Conservation (phyloP, 805 yeast genomes). For the Ogataea trehaloabstinens region DNA sequence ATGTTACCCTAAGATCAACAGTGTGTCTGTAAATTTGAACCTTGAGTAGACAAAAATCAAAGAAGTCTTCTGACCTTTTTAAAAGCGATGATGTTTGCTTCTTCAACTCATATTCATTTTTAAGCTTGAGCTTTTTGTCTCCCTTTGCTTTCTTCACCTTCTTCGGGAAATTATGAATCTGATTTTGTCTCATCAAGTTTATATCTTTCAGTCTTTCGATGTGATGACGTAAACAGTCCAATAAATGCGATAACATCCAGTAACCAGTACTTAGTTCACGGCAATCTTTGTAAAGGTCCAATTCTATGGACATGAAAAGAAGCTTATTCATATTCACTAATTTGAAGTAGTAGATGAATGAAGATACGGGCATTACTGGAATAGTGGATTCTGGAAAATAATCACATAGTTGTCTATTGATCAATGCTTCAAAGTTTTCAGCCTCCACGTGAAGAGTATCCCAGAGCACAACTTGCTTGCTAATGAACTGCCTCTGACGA, state of each 20-base stretch:
- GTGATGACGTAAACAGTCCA: constrained; percentile 23
- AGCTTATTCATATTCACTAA: constrained; percentile 69
- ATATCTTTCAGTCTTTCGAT: constrained; percentile 19
- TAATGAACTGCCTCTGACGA: constrained; percentile 74
- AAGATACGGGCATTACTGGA: constrained; percentile 63
- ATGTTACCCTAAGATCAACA: constrained; percentile 21
- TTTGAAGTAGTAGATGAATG: constrained; percentile 68
- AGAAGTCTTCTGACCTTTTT: constrained; percentile 11
- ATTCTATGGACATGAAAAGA: constrained; percentile 70
- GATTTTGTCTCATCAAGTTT: constrained; percentile 19
- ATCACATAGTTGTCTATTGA: constrained; percentile 29
- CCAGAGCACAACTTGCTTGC: constrained; percentile 57
- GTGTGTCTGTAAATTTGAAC: constrained; percentile 13
- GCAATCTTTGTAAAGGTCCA: constrained; percentile 60
- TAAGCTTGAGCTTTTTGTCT: constrained; percentile 24
- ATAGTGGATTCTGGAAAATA: constrained; percentile 33
- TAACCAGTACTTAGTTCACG: constrained; percentile 68
- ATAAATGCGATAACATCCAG: constrained; percentile 57
- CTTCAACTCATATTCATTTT: constrained; percentile 21
- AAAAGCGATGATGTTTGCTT: constrained; percentile 13
- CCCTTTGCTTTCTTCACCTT: constrained; percentile 26
- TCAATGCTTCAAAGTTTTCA: constrained; percentile 58
- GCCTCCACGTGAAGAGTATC: constrained; percentile 78
- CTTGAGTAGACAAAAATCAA: constrained; percentile 12
- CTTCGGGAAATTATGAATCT: constrained; percentile 19